Conservation (phyloP, 768 basidiomycete genomes). For the Pleurotus tuber-regium region DNA sequence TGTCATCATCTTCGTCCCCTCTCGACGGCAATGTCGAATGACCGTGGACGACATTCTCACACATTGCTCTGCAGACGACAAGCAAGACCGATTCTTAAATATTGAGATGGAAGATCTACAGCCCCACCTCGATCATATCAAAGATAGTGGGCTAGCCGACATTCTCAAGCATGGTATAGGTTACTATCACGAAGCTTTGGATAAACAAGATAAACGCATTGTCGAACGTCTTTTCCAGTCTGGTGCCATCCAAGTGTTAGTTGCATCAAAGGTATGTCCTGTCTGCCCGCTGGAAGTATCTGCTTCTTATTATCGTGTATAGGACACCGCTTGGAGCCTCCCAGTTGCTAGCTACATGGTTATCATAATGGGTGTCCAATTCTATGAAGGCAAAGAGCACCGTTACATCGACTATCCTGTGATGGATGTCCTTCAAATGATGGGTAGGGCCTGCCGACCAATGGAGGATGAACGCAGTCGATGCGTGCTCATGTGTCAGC, state of each 20-base stretch:
- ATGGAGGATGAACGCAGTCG: slow-evolving; percentile 84
- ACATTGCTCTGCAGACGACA: slow-evolving; percentile 86
- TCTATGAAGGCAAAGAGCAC: slow-evolving; percentile 95
- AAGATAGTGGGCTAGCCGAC: slow-evolving; percentile 73
- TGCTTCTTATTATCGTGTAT: not conserved
- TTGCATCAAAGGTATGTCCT: slow-evolving; percentile 81
- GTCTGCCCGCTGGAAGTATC: not conserved
- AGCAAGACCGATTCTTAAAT: slow-evolving; percentile 85
- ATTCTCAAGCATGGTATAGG: slow-evolving; percentile 88
- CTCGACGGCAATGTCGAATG: slow-evolving; percentile 88
- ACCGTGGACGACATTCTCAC: slow-evolving; percentile 90
- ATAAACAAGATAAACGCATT: slow-evolving; percentile 90
- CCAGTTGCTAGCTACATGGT: slow-evolving; percentile 97
- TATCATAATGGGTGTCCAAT: slow-evolving; percentile 99
- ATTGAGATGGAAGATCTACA: slow-evolving; percentile 79
- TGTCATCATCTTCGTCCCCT: slow-evolving; percentile 90
- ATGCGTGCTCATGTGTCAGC: slow-evolving; percentile 96
- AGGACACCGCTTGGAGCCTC: slow-evolving; percentile 97
- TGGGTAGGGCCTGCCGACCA: slow-evolving; percentile 96
- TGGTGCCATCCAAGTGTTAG: slow-evolving; percentile 91
- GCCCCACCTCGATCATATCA: slow-evolving; percentile 84
- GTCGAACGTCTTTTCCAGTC: slow-evolving; percentile 91
- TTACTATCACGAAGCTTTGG: slow-evolving; percentile 92
- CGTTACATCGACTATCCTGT: slow-evolving; percentile 98
- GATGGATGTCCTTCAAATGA: slow-evolving; percentile 98